Evolutionary conservation across 192 early-diverging fungal genomes (phyloP).

Genomic region (Rhizoclosmatium globosum): DNA sequence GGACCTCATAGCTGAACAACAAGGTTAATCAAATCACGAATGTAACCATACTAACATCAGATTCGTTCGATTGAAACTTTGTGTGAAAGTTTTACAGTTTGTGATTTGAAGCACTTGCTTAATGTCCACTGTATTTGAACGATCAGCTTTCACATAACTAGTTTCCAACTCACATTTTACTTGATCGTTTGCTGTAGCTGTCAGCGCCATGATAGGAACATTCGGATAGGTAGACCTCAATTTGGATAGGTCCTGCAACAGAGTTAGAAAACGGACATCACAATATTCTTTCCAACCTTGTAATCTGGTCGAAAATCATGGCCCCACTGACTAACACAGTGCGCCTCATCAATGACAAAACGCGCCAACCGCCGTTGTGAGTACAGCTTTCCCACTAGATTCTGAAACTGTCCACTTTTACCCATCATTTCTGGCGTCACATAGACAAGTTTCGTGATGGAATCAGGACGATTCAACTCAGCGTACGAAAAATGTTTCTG

Average conservation of each 20-base stretch:
- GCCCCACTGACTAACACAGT: constrained; percentile 97
- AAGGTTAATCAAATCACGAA: constrained; percentile 24
- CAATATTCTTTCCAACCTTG: constrained; percentile 51
- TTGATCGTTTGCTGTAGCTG: constrained; percentile 92
- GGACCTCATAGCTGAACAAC: constrained; percentile 55
- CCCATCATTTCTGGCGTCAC: constrained; percentile 86
- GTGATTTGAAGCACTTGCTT: constrained; percentile 74
- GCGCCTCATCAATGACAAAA: constrained; percentile 97
- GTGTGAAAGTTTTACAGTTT: constrained; percentile 75
- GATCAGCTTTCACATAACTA: background rate
- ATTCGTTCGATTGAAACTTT: constrained; percentile 91
- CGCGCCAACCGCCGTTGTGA: constrained; percentile 72
- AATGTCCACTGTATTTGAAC: constrained; percentile 67
- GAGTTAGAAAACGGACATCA: constrained; percentile 5
- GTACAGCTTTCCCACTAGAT: constrained; percentile 65
- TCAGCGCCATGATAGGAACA: constrained; percentile 92
- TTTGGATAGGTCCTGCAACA: constrained; percentile 56
- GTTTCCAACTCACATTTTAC: constrained; percentile 64
- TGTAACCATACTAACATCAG: constrained; percentile 49
- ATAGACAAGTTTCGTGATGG: constrained; percentile 76
- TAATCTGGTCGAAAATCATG: constrained; percentile 98
- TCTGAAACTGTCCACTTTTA: constrained; percentile 67
- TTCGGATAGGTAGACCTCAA: constrained; percentile 75
- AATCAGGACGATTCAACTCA: constrained; percentile 59
- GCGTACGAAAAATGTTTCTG: constrained; percentile 62